phyloP scores from a whole-genome alignment of 495 filamentous ascomycete species.

The Astrothelium subdiscretum region DNA sequence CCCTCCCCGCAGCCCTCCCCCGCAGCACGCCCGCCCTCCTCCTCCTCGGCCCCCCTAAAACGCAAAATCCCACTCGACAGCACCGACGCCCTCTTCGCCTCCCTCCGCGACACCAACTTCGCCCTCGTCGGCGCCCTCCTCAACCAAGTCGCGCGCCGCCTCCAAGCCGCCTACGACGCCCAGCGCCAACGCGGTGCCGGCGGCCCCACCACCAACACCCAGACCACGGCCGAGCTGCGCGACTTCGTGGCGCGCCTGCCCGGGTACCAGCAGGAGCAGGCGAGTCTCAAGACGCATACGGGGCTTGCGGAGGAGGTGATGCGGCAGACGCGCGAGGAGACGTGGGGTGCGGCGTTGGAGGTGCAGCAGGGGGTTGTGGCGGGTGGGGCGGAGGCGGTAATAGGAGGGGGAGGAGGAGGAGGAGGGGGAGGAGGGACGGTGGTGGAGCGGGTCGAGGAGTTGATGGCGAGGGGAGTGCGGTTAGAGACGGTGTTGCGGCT shows the following conservation, averaged over 20 bases:
- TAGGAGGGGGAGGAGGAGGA: slow-evolving; percentile 65
- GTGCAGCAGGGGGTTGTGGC: slow-evolving; percentile 90
- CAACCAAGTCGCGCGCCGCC: slow-evolving; percentile 79
- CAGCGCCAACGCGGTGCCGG: slow-evolving; percentile 82
- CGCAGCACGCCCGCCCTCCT: background rate
- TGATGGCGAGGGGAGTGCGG: slow-evolving; percentile 75
- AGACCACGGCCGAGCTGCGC: slow-evolving; percentile 77
- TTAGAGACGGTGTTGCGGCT: slow-evolving; percentile 70
- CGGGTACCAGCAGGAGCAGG: slow-evolving; percentile 85
- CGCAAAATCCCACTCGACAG: slow-evolving; percentile 84
- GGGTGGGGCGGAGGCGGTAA: slow-evolving; percentile 85
- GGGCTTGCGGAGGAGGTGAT: slow-evolving; percentile 89
- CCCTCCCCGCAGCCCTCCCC: slow-evolving; percentile 30
- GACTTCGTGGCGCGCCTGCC: slow-evolving; percentile 89
- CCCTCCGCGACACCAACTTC: slow-evolving; percentile 87
- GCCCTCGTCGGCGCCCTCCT: slow-evolving; percentile 80
- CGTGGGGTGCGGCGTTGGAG: slow-evolving; percentile 78
- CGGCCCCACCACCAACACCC: slow-evolving; percentile 65
- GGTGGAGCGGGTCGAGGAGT: slow-evolving; percentile 82
- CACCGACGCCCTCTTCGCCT: slow-evolving; percentile 78
- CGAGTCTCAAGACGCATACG: slow-evolving; percentile 82
- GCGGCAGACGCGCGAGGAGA: slow-evolving; percentile 75
- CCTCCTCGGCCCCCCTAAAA: slow-evolving; percentile 54
- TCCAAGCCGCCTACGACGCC: slow-evolving; percentile 73
- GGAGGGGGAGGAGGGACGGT: slow-evolving; percentile 67